Percentiles rank a stretch among this genome's conserved stretches.
Evolutionary conservation across 2,329 filamentous ascomycete genomes (phyloP).

Genomic region (Colletotrichum navitas): DNA sequence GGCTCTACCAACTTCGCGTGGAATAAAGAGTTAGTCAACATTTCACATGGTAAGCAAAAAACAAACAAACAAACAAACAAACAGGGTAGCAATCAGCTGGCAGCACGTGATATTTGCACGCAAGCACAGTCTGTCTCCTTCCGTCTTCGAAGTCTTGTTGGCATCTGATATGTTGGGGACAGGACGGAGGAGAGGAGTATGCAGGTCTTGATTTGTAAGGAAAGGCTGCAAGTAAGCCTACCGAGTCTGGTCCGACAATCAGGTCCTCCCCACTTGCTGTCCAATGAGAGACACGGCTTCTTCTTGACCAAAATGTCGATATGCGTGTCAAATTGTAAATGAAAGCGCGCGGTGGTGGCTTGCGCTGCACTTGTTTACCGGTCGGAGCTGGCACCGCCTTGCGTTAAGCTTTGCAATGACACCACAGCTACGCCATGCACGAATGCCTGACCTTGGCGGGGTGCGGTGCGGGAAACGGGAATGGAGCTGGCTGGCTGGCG

Average conservation of each 20-base stretch:
- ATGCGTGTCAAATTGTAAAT: not conserved
- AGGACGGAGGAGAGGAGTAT: slow-evolving; percentile 1
- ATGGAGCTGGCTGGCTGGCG: slow-evolving; percentile 5
- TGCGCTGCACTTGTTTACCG: slow-evolving; percentile 29
- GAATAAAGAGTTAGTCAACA: slow-evolving; percentile 32
- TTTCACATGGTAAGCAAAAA: slow-evolving; percentile 36
- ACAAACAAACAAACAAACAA: not conserved
- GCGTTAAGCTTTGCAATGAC: slow-evolving; percentile 40
- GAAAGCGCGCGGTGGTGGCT: slow-evolving; percentile 20
- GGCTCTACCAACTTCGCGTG: slow-evolving; percentile 15
- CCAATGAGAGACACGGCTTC: not conserved
- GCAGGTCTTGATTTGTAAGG: slow-evolving; percentile 33
- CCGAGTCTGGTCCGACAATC: slow-evolving; percentile 27
- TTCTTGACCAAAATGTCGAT: slow-evolving; percentile 3
- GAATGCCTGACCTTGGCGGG: slow-evolving; percentile 40
- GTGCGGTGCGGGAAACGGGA: slow-evolving; percentile 17
- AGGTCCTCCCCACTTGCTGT: not conserved
- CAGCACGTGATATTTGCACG: slow-evolving; percentile 1
- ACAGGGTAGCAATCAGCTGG: not conserved
- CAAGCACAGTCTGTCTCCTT: not conserved
- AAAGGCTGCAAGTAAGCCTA: slow-evolving; percentile 41
- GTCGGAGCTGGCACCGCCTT: slow-evolving; percentile 16
- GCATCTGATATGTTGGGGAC: slow-evolving; percentile 1
- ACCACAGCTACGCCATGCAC: slow-evolving; percentile 41
- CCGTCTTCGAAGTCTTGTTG: not conserved